phyloP scores from a whole-genome alignment of 2,329 filamentous ascomycete genomes.

The Ophiostoma sp. region DNA sequence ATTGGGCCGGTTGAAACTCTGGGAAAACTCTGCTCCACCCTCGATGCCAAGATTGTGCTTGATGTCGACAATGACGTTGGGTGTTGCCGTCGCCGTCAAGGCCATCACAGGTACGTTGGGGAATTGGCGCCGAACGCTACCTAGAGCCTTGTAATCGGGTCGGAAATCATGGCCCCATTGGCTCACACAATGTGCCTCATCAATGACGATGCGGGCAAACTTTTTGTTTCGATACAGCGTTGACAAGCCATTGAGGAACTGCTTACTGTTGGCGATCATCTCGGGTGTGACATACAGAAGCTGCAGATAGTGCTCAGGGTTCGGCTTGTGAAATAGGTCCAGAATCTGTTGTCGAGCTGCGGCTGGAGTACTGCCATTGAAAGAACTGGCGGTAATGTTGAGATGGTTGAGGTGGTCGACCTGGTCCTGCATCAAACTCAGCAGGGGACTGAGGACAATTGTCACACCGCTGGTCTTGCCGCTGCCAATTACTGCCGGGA shows the following conservation, averaged over 20 bases:
- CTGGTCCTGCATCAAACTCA: conserved; percentile 97
- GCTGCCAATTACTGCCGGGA: conserved; percentile 76
- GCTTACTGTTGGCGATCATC: conserved; percentile 80
- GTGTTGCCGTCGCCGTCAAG: conserved; percentile 88
- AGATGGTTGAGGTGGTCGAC: conserved; percentile 73
- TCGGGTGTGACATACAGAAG: conserved; percentile 94
- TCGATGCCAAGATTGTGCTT: conserved; percentile 84
- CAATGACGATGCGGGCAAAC: conserved; percentile 88
- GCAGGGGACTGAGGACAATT: conserved; percentile 85
- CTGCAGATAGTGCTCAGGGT: conserved; percentile 72
- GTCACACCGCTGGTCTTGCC: conserved; percentile 83
- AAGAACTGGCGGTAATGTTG: conserved; percentile 70
- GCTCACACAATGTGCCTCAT: conserved; percentile 98
- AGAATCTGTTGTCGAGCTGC: conserved; percentile 63
- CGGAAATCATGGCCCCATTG: conserved; percentile 99
- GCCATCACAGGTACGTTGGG: conserved; percentile 85
- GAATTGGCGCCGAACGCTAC: conserved; percentile 65
- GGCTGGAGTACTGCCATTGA: conserved; percentile 69
- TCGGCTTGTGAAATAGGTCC: conserved; percentile 53
- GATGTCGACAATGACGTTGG: conserved; percentile 86
- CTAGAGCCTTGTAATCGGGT: conserved; percentile 87
- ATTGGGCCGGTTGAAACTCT: conserved; percentile 97
- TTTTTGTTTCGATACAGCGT: conserved; percentile 63
- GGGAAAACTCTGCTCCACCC: conserved; percentile 71
- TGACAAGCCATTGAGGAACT: conserved; percentile 61